A percentile compares a stretch with the other conserved stretches of the same genome.
Conservation (phyloP, 495 filamentous ascomycete genomes). For the Trichoderma reesei region DNA sequence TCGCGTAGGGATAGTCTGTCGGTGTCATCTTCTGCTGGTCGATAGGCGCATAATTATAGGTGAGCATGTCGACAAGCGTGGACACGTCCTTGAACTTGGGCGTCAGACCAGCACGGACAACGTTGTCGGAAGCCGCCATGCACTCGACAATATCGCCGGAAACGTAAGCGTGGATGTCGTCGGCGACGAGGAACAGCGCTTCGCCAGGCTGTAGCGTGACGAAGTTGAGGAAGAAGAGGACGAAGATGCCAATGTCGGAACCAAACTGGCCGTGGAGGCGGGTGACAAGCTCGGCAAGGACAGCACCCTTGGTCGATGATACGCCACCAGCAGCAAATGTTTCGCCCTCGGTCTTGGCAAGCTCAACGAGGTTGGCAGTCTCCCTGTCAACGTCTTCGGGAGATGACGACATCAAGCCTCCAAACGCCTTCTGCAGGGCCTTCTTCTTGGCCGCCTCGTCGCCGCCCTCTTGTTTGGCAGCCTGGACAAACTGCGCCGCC, state of each 20-base stretch:
- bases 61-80: constrained; percentile 85
- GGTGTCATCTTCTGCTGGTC: constrained; percentile 88
- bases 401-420: constrained; percentile 66
- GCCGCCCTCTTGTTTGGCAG: constrained; percentile 51
- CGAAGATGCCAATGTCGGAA: constrained; percentile 35
- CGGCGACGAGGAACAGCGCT: constrained; percentile 89
- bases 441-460: constrained; percentile 62
- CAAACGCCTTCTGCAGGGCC: constrained; percentile 64
- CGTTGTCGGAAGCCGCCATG: constrained; percentile 97
- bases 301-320: constrained; percentile 47
- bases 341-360: constrained; percentile 53
- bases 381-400: constrained; percentile 54
- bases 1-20: constrained; percentile 69
- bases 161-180: constrained; percentile 95
- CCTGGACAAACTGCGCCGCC: constrained; percentile 56
- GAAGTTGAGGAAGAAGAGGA: constrained; percentile 37
- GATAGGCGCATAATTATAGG: constrained; percentile 88
- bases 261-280: constrained; percentile 56
- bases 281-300: constrained; percentile 64
- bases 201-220: constrained; percentile 65
- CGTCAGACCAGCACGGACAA: constrained; percentile 93
- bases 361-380: constrained; percentile 54
- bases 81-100: constrained; percentile 96
- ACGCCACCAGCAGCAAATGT: constrained; percentile 57
- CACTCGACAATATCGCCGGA: constrained; percentile 97